These are phyloP conservation scores for Tolypocladium ophioglossoides DNA, from an alignment of 2,329 filamentous ascomycete species.

Conservation along the genomic window DNA sequence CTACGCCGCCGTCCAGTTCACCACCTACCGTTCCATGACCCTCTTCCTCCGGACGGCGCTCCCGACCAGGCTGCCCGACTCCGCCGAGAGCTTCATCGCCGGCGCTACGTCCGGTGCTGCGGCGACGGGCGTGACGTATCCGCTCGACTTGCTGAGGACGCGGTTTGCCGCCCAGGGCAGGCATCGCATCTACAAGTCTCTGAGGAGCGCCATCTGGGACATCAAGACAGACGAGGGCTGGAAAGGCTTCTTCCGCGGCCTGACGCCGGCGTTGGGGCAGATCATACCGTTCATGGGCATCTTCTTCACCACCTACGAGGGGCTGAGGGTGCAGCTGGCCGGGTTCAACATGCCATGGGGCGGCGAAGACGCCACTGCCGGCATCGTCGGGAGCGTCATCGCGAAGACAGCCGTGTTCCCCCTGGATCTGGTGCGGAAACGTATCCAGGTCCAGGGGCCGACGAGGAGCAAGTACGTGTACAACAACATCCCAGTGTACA, in stretches of 20 bases:
- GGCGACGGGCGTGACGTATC: constrained; percentile 80
- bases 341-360: constrained; percentile 54
- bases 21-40: constrained; percentile 68
- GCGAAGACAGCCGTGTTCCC: constrained; percentile 90
- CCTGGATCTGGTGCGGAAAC: constrained; percentile 82
- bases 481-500: constrained; percentile 79
- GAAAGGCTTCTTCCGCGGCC: constrained; percentile 77
- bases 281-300: constrained; percentile 96
- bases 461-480: constrained; percentile 71
- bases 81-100: constrained; percentile 70
- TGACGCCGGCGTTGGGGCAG: constrained; percentile 71
- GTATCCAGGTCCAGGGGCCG: constrained; percentile 90
- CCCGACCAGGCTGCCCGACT: constrained; percentile 41
- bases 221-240: constrained; percentile 68
- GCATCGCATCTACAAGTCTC: constrained; percentile 64
- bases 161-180: constrained; percentile 92
- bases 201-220: constrained; percentile 57
- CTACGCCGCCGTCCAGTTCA: constrained; percentile 86
- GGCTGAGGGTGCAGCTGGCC: constrained; percentile 50
- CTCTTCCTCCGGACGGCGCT: constrained; percentile 49
- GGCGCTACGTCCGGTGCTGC: constrained; percentile 74
- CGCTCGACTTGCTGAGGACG: constrained; percentile 84
- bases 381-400: constrained; percentile 65
- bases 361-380: constrained; percentile 73
- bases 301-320: constrained; percentile 87